These are phyloP conservation scores for Globisporangium nagaii DNA, from an alignment of 352 stramenopile genomes.

Conservation along the genomic window DNA sequence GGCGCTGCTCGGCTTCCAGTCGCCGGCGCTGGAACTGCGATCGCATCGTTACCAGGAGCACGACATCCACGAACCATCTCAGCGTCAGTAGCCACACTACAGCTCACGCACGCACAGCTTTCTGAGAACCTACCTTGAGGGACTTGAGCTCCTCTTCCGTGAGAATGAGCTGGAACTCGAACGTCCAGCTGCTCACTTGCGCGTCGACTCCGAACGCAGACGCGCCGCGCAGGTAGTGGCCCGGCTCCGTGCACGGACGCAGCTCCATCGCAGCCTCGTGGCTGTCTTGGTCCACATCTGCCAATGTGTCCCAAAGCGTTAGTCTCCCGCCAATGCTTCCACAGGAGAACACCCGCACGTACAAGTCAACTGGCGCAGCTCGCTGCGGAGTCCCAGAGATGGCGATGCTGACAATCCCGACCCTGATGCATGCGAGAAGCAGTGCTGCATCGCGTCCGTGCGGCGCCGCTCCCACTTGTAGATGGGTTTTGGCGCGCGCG, in stretches of 20 bases:
- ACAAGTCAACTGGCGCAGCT: neutral
- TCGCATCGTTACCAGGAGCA: no score
- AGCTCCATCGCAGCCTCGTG: slow-evolving; percentile 44
- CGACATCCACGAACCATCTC: no score
- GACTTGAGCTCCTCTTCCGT: slow-evolving; percentile 52
- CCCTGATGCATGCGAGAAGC: neutral
- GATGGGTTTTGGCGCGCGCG: slow-evolving; percentile 36
- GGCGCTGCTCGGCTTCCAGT: slow-evolving; percentile 49
- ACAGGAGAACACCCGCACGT: neutral
- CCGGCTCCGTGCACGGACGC: slow-evolving; percentile 34
- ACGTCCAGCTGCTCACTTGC: slow-evolving; percentile 3
- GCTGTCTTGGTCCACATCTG: slow-evolving; percentile 29
- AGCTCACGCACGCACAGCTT: neutral
- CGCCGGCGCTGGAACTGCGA: slow-evolving; percentile 53
- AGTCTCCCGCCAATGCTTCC: neutral
- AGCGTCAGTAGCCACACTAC: neutral
- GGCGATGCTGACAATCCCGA: neutral
- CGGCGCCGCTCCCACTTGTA: slow-evolving; percentile 53
- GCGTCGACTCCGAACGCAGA: slow-evolving; percentile 12
- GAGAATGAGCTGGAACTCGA: slow-evolving; percentile 59
- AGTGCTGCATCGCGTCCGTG: neutral
- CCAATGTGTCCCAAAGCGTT: neutral
- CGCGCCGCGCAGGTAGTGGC: slow-evolving; percentile 43
- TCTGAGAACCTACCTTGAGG: slow-evolving; percentile 32
- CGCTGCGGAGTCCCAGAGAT: neutral